Base-by-base conservation (phyloP, 805 yeast genomes). In the Jamesozyma lodderae region DNA sequence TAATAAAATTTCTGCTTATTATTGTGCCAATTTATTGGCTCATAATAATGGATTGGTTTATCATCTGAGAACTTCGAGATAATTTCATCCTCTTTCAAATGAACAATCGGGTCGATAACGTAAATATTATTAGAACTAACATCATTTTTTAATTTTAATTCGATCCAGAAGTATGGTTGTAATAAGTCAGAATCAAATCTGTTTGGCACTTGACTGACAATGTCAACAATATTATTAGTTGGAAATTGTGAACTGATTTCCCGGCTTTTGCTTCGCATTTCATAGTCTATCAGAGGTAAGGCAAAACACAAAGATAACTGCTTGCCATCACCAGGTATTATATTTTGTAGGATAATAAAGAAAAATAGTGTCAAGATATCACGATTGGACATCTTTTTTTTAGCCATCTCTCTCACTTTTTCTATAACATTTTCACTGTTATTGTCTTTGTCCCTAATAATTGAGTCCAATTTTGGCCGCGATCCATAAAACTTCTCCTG, bases 111-210 rank as follows among this genome's bases (percentile, higher is more conserved):
- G 38, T 54, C 59, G 17, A 54, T 44, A 3, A 50, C 42, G 31
- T 44, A 50, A 3, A 48, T 11, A 13, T 42, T 36, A 20, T 32
- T 24, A 8, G 33, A 14, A 16, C 30, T 28, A 11, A 17, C 38
- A 13, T 31, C 15, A 20, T 21, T 21, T 13, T 31, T 29, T 18
- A 41, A 19, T 5, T 38, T 28, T 9, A 51, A 27, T 31, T 54
- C 57, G 18, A 54, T 41, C 59, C 59, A 54, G 35, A 52, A 51
- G 42, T 42, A 37, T 6, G 59, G 59, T n/a, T 43, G 37, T 8
- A 53, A 32, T 13, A 52, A 35, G 35, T 54, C 59, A 4, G 54
- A 37, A 42, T 54, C 59, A 43, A 41, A 52, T 30, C 29, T 39
- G 29, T 54, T 52, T 7, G 50, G 53, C 3, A 51, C 48, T 24